Percentiles rank a stretch among this genome's conserved stretches.
phyloP scores from a whole-genome alignment of 2,329 filamentous ascomycete genomes.

The Pseudopyricularia javanii region DNA sequence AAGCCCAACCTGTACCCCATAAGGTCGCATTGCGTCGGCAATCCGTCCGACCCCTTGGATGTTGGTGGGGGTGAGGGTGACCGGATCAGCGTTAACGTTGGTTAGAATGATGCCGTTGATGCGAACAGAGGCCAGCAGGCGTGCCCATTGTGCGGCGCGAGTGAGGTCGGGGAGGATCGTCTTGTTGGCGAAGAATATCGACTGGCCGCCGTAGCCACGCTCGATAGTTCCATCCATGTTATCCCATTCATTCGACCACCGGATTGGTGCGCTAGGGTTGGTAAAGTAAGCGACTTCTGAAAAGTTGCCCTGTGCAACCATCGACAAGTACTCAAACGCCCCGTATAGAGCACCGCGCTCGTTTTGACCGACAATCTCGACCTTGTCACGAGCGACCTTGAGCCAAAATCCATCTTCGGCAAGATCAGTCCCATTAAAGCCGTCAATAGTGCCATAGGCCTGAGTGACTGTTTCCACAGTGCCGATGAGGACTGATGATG shows the following conservation, averaged over 20 bases:
- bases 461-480: slow-evolving; percentile 21
- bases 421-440: slow-evolving; percentile 21
- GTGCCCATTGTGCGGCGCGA: slow-evolving; percentile 49
- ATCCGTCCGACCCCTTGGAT: slow-evolving; percentile 49
- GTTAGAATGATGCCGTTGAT: slow-evolving; percentile 57
- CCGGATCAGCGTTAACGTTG: slow-evolving; percentile 59
- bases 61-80: slow-evolving; percentile 40
- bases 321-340: slow-evolving; percentile 54
- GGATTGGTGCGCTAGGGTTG: slow-evolving; percentile 47
- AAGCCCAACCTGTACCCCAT: slow-evolving; percentile 52
- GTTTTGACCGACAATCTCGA: slow-evolving; percentile 52
- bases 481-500: slow-evolving; percentile 46
- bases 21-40: slow-evolving; percentile 54
- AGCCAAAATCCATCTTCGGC: slow-evolving; percentile 51
- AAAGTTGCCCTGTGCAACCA: slow-evolving; percentile 48
- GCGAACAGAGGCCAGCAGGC: slow-evolving; percentile 52
- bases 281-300: slow-evolving; percentile 31
- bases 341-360: slow-evolving; percentile 58
- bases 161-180: slow-evolving; percentile 42
- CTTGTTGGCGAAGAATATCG: slow-evolving; percentile 55
- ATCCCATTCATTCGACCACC: slow-evolving; percentile 66
- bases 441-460: slow-evolving; percentile 21
- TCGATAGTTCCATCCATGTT: slow-evolving; percentile 58
- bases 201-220: slow-evolving; percentile 53
- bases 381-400: slow-evolving; percentile 26